Evolutionary conservation across 495 filamentous ascomycete genomes (phyloP).

Genomic region (Letharia columbiana): DNA sequence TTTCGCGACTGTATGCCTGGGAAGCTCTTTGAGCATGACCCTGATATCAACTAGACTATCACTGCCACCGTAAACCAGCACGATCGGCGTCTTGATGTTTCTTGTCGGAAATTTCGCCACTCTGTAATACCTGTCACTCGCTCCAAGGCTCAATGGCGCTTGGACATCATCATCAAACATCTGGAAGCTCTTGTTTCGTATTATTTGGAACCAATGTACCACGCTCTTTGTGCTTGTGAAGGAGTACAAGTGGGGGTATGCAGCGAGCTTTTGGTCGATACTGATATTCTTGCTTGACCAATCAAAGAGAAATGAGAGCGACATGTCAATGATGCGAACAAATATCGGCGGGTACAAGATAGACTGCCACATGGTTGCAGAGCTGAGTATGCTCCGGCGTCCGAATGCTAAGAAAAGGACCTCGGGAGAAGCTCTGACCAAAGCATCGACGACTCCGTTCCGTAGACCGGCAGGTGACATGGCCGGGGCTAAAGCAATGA

Average conservation of each 20-base stretch:
- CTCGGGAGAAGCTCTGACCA: conserved; percentile 89
- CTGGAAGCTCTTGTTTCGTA: conserved; percentile 87
- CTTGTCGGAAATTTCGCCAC: conserved; percentile 92
- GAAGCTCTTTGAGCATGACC: conserved; percentile 82
- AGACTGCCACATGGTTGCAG: conserved; percentile 94
- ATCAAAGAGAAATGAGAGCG: conserved; percentile 73
- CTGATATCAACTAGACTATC: conserved; percentile 94
- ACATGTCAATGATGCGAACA: conserved; percentile 76
- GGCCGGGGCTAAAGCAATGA: conserved; percentile 93
- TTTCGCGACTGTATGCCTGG: conserved; percentile 70
- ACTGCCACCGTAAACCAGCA: conserved; percentile 83
- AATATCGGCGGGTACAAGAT: conserved; percentile 94
- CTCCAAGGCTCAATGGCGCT: conserved; percentile 48
- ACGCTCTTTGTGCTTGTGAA: conserved; percentile 93
- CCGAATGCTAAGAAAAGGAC: conserved; percentile 92
- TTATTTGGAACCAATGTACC: conserved; percentile 99
- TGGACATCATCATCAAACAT: conserved; percentile 96
- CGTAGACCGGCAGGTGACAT: conserved; percentile 91
- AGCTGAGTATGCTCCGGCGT: conserved; percentile 84
- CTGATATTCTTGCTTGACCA: conserved; percentile 86
- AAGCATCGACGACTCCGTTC: conserved; percentile 79
- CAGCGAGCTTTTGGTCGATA: conserved; percentile 82
- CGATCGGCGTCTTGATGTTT: conserved; percentile 94
- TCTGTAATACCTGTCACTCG: conserved; percentile 63
- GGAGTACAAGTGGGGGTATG: conserved; percentile 93